Evolutionary conservation across 148 eudicot species (phyloP).

Genomic region (Cornus suecica): DNA sequence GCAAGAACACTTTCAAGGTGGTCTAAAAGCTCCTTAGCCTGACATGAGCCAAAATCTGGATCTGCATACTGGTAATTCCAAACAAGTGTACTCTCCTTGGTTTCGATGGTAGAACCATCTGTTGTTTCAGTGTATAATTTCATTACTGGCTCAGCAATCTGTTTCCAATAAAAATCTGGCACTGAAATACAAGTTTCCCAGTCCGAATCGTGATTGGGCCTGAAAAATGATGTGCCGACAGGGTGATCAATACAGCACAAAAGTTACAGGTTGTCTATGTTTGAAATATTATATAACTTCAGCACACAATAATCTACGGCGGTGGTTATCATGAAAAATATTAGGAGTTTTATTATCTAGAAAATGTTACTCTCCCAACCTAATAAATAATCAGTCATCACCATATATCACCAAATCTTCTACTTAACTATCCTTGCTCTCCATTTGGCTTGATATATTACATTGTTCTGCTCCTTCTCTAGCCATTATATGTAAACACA

Average conservation of each 20-base stretch:
- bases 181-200: constrained; percentile 61
- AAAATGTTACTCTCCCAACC: no score
- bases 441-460: no score
- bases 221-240: constrained; percentile 18
- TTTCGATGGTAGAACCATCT: constrained; percentile 69
- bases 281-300: no score
- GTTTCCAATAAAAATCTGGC: constrained; percentile 67
- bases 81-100: constrained; percentile 65
- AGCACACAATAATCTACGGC: no score
- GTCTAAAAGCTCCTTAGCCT: constrained; percentile 73
- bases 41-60: constrained; percentile 70
- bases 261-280: no score
- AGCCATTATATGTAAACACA: no score
- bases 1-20: constrained; percentile 82
- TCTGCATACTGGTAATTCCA: constrained; percentile 72
- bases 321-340: no score
- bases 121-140: constrained; percentile 64
- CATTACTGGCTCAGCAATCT: constrained; percentile 78
- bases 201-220: constrained; percentile 41
- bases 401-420: no score
- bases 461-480: no score
- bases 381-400: no score
- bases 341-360: no score
- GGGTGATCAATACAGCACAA: not conserved
- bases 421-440: no score